Percentiles rank a stretch among this genome's conserved stretches.
phyloP scores from a whole-genome alignment of 139 green algal genomes.

The Edaphochlamys debaryana region DNA sequence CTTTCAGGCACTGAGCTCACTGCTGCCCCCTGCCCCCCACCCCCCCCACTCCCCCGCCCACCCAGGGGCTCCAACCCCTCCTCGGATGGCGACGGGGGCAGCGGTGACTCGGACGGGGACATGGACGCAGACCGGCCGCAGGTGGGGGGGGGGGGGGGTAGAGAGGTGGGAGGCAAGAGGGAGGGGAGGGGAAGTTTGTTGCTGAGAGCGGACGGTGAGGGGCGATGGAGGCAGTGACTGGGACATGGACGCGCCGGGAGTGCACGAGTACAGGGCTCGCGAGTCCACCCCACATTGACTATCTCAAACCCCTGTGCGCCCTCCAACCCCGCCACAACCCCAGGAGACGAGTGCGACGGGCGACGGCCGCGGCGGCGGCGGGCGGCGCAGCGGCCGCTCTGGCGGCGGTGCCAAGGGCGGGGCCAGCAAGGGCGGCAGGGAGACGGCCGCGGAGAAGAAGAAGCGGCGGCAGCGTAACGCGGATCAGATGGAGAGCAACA shows the following conservation, averaged over 20 bases:
- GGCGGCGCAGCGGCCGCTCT: not conserved
- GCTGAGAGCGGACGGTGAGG: not conserved
- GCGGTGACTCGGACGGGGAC: constrained; percentile 25
- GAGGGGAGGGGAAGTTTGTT: not conserved
- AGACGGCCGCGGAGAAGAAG: not conserved
- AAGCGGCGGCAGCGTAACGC: constrained; percentile 30
- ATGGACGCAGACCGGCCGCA: not conserved
- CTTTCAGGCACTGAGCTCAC: too few relatives aligned
- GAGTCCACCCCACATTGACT: too few relatives aligned
- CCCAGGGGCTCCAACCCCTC: constrained; percentile 16
- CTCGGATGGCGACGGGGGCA: not conserved
- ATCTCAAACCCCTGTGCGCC: too few relatives aligned
- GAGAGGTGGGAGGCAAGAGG: too few relatives aligned
- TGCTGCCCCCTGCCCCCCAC: too few relatives aligned
- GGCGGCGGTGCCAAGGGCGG: not conserved
- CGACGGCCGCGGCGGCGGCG: not conserved
- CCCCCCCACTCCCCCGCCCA: too few relatives aligned
- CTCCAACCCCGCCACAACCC: too few relatives aligned
- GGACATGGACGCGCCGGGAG: too few relatives aligned
- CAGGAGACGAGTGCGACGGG: not conserved
- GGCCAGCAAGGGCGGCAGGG: not conserved
- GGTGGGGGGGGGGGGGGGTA: too few relatives aligned
- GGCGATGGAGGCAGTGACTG: too few relatives aligned
- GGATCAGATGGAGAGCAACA: constrained; percentile 56
- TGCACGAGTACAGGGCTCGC: too few relatives aligned